Conservation (phyloP, 441 rosid genomes). For the Bocquillonia castaneifolia region DNA sequence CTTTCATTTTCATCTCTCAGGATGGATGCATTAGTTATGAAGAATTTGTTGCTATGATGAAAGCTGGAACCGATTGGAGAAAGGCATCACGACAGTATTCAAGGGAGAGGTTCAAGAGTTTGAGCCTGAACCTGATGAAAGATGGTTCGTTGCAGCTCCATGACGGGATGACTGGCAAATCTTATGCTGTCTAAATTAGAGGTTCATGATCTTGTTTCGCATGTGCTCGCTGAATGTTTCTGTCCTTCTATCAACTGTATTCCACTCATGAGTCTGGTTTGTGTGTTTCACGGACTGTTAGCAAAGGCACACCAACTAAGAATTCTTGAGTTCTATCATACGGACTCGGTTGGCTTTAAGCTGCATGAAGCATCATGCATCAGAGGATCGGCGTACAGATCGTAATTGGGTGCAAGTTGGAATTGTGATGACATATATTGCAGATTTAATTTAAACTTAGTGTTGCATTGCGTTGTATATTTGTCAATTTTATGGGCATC, state of each 20-base stretch:
- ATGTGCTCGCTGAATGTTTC: slow-evolving; percentile 18
- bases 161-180: slow-evolving; percentile 73
- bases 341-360: slow-evolving; percentile 12
- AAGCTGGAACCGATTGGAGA: slow-evolving; percentile 97
- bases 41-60: slow-evolving; percentile 95
- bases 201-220: slow-evolving; percentile 11
- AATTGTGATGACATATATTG: slow-evolving; percentile 6
- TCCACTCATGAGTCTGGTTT: slow-evolving; percentile 6
- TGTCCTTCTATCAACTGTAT: slow-evolving; percentile 8
- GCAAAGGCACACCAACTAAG: slow-evolving; percentile 6
- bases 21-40: slow-evolving; percentile 85
- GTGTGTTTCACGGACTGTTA: slow-evolving; percentile 11
- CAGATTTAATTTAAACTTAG: slow-evolving; percentile 23
- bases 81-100: slow-evolving; percentile 97
- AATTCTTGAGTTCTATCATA: slow-evolving; percentile 9
- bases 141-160: slow-evolving; percentile 92
- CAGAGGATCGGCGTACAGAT: neutral
- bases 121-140: slow-evolving; percentile 90
- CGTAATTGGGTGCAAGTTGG: slow-evolving; percentile 2
- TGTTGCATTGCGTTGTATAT: slow-evolving; percentile 22
- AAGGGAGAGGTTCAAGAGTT: slow-evolving; percentile 93
- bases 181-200: slow-evolving; percentile 51
- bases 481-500: slow-evolving; percentile 11
- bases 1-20: slow-evolving; percentile 32
- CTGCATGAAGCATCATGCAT: slow-evolving; percentile 19